Percentiles rank a stretch among this genome's conserved stretches.
phyloP scores from a whole-genome alignment of 2,329 filamentous ascomycete genomes.

The Fusarium floridanum region DNA sequence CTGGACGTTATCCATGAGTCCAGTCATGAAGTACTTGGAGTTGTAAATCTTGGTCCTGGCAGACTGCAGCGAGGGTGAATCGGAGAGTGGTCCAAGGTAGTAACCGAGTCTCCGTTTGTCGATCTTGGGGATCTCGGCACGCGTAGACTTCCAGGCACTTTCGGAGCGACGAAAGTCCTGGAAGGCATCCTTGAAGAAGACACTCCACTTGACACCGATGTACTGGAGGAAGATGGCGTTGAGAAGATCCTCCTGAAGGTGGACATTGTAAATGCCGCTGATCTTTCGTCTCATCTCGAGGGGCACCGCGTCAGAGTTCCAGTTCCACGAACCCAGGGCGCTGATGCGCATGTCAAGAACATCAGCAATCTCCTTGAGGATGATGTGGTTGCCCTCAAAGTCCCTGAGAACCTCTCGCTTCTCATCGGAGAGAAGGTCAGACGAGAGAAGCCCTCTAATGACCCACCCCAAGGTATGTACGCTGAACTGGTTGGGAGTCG shows the following conservation, averaged over 20 bases:
- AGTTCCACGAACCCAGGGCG: conserved; percentile 60
- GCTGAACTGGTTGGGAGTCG: conserved; percentile 52
- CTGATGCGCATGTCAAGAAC: conserved; percentile 66
- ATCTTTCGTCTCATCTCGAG: conserved; percentile 62
- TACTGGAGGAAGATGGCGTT: conserved; percentile 66
- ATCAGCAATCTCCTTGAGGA: conserved; percentile 63
- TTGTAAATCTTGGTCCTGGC: conserved; percentile 51
- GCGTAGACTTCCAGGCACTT: conserved; percentile 53
- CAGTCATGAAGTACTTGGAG: conserved; percentile 60
- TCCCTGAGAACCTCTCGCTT: conserved; percentile 58
- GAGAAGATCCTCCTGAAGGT: conserved; percentile 65
- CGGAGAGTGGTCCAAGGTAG: conserved; percentile 51
- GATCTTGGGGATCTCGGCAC: conserved; percentile 45
- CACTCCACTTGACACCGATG: conserved; percentile 62
- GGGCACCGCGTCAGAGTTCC: conserved; percentile 55
- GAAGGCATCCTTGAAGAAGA: conserved; percentile 57
- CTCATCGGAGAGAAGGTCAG: conserved; percentile 59
- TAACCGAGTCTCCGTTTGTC: conserved; percentile 50
- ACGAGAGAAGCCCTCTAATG: conserved; percentile 58
- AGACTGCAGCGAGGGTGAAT: conserved; percentile 44
- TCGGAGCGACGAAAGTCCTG: conserved; percentile 46
- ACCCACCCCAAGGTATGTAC: conserved; percentile 52
- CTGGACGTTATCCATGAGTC: conserved; percentile 52
- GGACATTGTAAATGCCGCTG: conserved; percentile 62
- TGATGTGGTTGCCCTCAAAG: conserved; percentile 56